Base-by-base conservation (phyloP, 2,329 filamentous ascomycete species). In the Aspergillus bombycis region DNA sequence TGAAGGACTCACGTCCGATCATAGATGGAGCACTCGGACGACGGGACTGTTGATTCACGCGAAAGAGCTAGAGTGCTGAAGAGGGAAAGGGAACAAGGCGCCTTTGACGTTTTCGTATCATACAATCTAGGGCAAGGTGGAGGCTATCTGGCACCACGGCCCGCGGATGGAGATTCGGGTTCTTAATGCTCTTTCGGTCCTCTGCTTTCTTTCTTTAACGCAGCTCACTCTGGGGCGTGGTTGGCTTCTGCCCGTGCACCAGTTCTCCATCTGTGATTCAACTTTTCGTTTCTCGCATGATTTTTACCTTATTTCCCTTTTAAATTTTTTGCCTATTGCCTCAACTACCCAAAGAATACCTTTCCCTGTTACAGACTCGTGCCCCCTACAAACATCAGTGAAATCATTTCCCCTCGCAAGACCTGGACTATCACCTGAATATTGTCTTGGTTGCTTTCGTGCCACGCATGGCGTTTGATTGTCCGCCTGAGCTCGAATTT, bases 1-100 rank as follows among this genome's bases (percentile, higher is more conserved):
- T 72, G 72, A 72, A 72, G 71, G 73, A 73, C 70, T 72, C 72
- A 60, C 70, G 73, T 72, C 70, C 68, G 60, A 57, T 53, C 67
- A 57, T 46, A 60, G 60, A 63, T 68, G 62, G 45, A 45, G 60
- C 57, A 21, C 36, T 50, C 41, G 59, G 64, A 53, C 58, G 57
- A 61, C 65, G 58, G 54, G 34, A 59, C 62, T 56, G 60, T 58
- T 58, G 60, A 62, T 60, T 53, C 36, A 50, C 38, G 58, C 58
- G 57, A 61, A 62, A 63, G 65, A 61, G 55, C 53, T 52, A 62
- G 58, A 54, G 56, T 53, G 43, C 11, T 41, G 45, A 54, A 56
- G 36, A 57, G 52, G 59, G 30, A 28, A 58, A 59, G 28, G 56
- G 60, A 36, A 43, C 26, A 23, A 36, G 58, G 61, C 34, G 62